Evolutionary conservation across 768 basidiomycete genomes (phyloP), one percentile per base, ranked within the genome.

Genomic region (Mycena rebaudengoi): DNA sequence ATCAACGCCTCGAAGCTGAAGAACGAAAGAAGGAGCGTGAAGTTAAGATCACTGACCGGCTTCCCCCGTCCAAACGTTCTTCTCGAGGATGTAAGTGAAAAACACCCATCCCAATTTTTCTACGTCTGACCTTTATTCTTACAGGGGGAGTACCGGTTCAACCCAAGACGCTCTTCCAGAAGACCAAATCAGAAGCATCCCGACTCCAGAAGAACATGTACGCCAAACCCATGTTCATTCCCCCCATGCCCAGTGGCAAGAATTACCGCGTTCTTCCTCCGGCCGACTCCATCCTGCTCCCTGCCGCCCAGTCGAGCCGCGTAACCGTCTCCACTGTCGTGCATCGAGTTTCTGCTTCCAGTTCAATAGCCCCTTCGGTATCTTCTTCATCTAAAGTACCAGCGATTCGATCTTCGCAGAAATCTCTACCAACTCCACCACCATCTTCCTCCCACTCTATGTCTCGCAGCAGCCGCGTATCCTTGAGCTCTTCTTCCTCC

Each of bases 101-200:
- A 60, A 48, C 62, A 57, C 59, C 51, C 33, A 37, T 64, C 62
- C 50, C 43, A 55, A 39, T 62, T 63, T 66, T 43, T 69, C 60
- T 67, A 41, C n/a, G 54, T 29, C 69, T 57, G 67, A 64, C 50
- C 8, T 33, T 46, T 37, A 40, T 49, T 58, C 39, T 56, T 65
- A 35, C 56, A 83, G 83, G 82, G 80, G 75, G 75, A 5, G 66
- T 71, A 45, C 73, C 71, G 33, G 45, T 74, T 11, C 82, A 76
- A 66, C 88, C 90, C 21, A 93, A 89, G 77, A 83, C 89, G 16
- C 79, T 94, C 20, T 89, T 95, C 68, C 90, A 94, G 79, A 93
- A 91, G 77, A 88, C 91, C 7, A 86, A 86, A 60, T 81, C 80
- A 41, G 90, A 93, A 69, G 88, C 91, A 12, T 88, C 85, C 26